A percentile compares a stretch with the other conserved stretches of the same genome.
Conservation (phyloP, 2,329 filamentous ascomycete species). For the Botryotinia convoluta region DNA sequence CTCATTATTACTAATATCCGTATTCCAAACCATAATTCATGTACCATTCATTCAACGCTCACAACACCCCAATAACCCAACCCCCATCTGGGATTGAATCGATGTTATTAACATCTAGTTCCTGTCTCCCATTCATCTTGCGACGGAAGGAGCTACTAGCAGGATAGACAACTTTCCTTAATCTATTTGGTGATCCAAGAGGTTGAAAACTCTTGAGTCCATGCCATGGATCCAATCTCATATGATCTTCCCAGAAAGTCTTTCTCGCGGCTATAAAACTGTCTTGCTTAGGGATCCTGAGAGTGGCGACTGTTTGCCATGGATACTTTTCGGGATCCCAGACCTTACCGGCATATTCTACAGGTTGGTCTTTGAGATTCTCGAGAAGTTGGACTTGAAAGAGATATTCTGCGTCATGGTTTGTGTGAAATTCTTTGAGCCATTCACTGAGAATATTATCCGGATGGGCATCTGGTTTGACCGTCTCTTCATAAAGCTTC, state of each 20-base stretch:
- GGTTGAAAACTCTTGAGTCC: conserved; percentile 44
- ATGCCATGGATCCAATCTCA: conserved; percentile 45
- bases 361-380: conserved; percentile 46
- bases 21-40: neutral
- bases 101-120: conserved; percentile 40
- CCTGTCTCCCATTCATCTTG: conserved; percentile 42
- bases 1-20: neutral
- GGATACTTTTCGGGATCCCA: conserved; percentile 49
- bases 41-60: neutral
- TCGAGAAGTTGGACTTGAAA: conserved; percentile 49
- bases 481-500: conserved; percentile 42
- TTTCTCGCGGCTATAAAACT: conserved; percentile 42
- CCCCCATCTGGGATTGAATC: conserved; percentile 40
- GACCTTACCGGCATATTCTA: conserved; percentile 44
- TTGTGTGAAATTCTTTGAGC: conserved; percentile 42
- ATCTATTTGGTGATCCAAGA: conserved; percentile 42
- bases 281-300: conserved; percentile 44
- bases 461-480: conserved; percentile 38
- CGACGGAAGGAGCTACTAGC: conserved; percentile 39
- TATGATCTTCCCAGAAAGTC: conserved; percentile 46
- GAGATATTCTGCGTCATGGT: conserved; percentile 43
- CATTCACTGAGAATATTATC: conserved; percentile 42
- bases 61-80: neutral
- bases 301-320: conserved; percentile 46
- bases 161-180: conserved; percentile 43